Conservation (phyloP, 2,329 filamentous ascomycete genomes). For the Fusarium ambrosium region DNA sequence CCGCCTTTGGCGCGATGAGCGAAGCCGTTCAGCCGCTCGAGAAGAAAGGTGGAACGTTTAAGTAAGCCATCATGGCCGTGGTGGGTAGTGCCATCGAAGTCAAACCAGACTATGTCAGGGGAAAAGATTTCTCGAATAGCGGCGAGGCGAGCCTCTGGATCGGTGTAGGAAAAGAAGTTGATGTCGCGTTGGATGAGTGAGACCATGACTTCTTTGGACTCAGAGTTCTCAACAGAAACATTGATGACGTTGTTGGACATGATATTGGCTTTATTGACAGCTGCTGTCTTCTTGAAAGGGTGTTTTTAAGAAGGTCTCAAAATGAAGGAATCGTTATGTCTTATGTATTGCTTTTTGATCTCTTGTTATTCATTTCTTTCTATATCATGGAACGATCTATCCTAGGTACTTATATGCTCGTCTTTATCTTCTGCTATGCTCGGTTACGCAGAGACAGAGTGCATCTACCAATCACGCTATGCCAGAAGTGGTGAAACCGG, state of each 20-base stretch:
- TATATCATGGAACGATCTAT: neutral
- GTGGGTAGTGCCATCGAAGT: neutral
- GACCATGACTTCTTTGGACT: neutral
- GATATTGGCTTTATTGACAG: neutral
- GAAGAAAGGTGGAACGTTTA: neutral
- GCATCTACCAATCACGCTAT: neutral
- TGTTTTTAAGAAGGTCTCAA: neutral
- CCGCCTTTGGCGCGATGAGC: neutral
- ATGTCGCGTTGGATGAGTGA: slow-evolving; percentile 6
- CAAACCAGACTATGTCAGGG: neutral
- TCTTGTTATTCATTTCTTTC: neutral
- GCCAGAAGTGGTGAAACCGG: neutral
- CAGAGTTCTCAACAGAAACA: neutral
- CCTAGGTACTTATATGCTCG: neutral
- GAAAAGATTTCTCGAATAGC: neutral
- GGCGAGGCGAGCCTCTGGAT: neutral
- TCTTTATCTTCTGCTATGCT: neutral
- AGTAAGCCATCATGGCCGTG: neutral
- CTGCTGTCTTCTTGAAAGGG: neutral
- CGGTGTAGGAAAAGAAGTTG: slow-evolving; percentile 1
- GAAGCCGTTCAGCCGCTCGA: neutral
- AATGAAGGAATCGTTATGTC: neutral
- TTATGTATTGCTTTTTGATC: neutral
- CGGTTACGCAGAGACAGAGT: neutral
- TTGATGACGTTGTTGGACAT: neutral